A percentile compares a stretch with the other conserved stretches of the same genome.
Evolutionary conservation across 2,329 filamentous ascomycete genomes (phyloP).

Genomic region (Phialophora macrospora): DNA sequence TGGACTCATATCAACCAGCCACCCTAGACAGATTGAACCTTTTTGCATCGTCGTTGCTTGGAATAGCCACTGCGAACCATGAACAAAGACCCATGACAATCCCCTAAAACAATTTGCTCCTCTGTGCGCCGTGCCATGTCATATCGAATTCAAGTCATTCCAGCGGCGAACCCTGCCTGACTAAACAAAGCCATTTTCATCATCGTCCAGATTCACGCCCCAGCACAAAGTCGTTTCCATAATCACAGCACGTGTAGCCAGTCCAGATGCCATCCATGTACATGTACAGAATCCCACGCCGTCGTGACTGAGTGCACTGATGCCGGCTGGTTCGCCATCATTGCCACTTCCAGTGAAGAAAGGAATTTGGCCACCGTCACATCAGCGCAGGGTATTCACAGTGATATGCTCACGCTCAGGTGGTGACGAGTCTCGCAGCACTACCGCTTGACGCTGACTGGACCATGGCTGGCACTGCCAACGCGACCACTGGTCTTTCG

Average conservation of each 20-base stretch:
- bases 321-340: neutral
- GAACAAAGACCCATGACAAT: neutral
- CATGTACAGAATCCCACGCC: constrained; percentile 14
- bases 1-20: constrained; percentile 12
- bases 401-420: constrained; percentile 10
- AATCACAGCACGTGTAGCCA: constrained; percentile 11
- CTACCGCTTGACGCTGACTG: constrained; percentile 34
- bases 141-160: constrained; percentile 16
- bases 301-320: constrained; percentile 11
- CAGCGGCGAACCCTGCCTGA: neutral
- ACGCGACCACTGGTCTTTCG: constrained; percentile 55
- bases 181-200: constrained; percentile 11
- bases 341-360: neutral
- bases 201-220: constrained; percentile 9
- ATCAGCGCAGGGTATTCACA: constrained; percentile 11
- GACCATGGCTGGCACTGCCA: constrained; percentile 45
- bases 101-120: constrained; percentile 6
- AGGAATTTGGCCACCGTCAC: neutral
- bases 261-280: constrained; percentile 13
- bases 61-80: neutral
- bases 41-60: neutral
- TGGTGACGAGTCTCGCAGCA: constrained; percentile 13
- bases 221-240: neutral
- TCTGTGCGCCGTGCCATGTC: constrained; percentile 12
- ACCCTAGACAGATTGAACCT: neutral